Base-by-base conservation (phyloP, 495 filamentous ascomycete species). In the Penicillium nucicola region DNA sequence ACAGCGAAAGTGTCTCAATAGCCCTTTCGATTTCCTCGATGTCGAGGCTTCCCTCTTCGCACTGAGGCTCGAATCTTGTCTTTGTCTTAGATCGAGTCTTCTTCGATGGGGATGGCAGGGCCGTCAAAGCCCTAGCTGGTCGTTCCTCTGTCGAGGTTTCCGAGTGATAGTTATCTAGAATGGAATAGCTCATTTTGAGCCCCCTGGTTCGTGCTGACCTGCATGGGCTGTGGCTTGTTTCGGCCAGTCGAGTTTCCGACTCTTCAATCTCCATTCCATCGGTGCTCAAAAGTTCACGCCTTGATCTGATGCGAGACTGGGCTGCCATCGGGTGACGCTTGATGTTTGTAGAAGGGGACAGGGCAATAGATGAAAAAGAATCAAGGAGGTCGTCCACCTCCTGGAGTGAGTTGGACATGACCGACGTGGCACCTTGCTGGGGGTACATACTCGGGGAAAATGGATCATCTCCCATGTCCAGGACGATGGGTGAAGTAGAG, bases 311-410 rank as follows among this genome's bases (percentile, higher is more conserved):
- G 14, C 42, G 49, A 28, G 52, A 18, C 12, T 46, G 59, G 14
- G 22, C 48, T 11, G 46, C 33, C 45, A 59, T 41, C 9, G 64
- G 65, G 37, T 56, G 63, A 12, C 53, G 55, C 22, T 71, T 75
- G 8, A 57, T 33, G 14, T 45, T 46, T 34, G 58, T 43, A 31
- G 51, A 39, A 20, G 56, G 53, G 30, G 65, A 56, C 45, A 56
- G 31, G 10, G 45, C 62, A 44, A 57, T 52, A 5, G 61, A 56
- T 2, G 70, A 62, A 32, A 73, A 70, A 7, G 48, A 45, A 18
- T 60, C 60, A 12, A 62, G 50, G 6, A 70, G 47, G 14, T 64
- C 57, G 45, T 69, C 65, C 37, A 75, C 48, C 19, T 59, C 61
- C 4, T 32, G 50, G 7, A 55, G 47, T 11, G 33, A 31, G 30